Percentiles rank a stretch among this genome's conserved stretches.
Evolutionary conservation across 2,329 filamentous ascomycete genomes (phyloP).

Genomic region (Arachnopeziza araneosa): DNA sequence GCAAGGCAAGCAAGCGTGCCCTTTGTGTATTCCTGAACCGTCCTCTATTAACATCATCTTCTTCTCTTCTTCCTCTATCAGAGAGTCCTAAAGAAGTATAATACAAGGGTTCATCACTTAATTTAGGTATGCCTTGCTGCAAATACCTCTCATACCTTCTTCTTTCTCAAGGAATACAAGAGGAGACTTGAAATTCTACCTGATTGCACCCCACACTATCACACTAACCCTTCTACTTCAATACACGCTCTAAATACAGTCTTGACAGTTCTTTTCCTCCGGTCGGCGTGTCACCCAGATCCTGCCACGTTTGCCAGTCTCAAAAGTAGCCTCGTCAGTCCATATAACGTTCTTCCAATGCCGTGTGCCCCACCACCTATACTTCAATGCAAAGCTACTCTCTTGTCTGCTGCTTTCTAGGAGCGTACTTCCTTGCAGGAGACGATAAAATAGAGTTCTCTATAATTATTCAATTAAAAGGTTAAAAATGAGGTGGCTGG

Average conservation of each 20-base stretch:
- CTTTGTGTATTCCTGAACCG: constrained; percentile 1
- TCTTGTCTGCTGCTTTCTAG: too few species aligned
- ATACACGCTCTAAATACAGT: constrained; percentile 5
- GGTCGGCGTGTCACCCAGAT: constrained; percentile 1
- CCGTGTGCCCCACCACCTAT: too few species aligned
- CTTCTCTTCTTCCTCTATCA: neutral
- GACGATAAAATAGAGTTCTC: too few species aligned
- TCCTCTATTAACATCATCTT: constrained; percentile 11
- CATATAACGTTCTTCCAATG: too few species aligned
- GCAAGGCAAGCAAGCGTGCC: neutral
- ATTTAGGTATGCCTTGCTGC: neutral
- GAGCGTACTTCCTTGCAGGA: too few species aligned
- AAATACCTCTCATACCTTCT: neutral
- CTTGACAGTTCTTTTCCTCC: constrained; percentile 1
- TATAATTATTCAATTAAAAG: too few species aligned
- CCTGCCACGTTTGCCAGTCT: constrained; percentile 1
- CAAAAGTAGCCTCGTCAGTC: too few species aligned
- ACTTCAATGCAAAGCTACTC: too few species aligned
- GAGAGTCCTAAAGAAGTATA: constrained; percentile 1
- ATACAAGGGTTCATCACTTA: constrained; percentile 2
- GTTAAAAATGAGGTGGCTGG: too few species aligned
- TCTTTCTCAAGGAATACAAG: constrained; percentile 5
- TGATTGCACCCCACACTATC: constrained; percentile 8
- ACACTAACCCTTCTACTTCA: constrained; percentile 2
- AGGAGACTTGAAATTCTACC: constrained; percentile 6